A percentile compares a stretch with the other conserved stretches of the same genome.
phyloP scores from a whole-genome alignment of 257 asterid genomes.

The Capsicum chinense region DNA sequence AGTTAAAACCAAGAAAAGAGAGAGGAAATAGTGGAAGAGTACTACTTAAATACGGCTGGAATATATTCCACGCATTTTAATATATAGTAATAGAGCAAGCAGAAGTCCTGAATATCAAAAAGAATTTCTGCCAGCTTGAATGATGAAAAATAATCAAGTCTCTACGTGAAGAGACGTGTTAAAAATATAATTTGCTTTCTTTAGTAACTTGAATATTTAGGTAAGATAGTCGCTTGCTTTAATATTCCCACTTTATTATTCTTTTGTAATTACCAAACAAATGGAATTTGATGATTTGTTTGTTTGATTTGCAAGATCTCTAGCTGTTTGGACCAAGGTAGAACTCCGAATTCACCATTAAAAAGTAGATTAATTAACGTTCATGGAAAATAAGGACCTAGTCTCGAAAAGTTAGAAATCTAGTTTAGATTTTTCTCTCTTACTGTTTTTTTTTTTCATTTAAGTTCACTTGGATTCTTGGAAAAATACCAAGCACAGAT shows the following conservation, averaged over 20 bases:
- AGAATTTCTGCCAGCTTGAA: too few relatives aligned
- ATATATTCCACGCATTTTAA: background rate
- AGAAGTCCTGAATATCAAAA: background rate
- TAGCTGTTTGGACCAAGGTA: background rate
- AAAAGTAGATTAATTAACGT: background rate
- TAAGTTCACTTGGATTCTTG: background rate
- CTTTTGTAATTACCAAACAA: background rate
- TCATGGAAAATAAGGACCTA: background rate
- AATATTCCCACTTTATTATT: background rate
- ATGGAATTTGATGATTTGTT: background rate
- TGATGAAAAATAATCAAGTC: background rate
- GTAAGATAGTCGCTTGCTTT: background rate
- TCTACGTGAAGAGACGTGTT: background rate
- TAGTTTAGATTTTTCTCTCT: background rate
- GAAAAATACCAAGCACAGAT: background rate
- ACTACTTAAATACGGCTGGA: background rate
- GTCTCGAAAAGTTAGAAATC: slow-evolving; percentile 1
- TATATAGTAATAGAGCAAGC: background rate
- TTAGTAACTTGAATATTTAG: background rate
- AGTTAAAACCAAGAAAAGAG: background rate
- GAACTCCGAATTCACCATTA: background rate
- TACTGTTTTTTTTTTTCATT: too few relatives aligned
- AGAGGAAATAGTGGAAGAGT: background rate
- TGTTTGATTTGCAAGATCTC: background rate
- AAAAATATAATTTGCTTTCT: background rate